These are phyloP conservation scores for Penicillium paneum DNA, from an alignment of 2,329 filamentous ascomycete species.

Conservation along the genomic window DNA sequence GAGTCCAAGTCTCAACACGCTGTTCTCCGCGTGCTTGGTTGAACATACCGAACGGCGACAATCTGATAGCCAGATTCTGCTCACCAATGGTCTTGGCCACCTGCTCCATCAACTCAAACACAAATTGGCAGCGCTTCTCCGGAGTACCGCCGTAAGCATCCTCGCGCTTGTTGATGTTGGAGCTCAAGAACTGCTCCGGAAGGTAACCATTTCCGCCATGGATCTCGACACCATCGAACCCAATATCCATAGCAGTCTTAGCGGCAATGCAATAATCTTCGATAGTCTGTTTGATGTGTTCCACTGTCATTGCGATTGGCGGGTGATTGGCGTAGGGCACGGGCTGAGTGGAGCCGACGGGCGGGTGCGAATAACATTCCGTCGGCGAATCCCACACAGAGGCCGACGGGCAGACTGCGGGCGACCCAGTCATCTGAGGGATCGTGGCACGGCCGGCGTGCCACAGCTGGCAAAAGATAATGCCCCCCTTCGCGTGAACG, in stretches of 20 bases:
- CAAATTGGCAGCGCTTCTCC: constrained; percentile 55
- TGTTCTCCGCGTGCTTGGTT: constrained; percentile 52
- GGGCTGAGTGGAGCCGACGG: constrained; percentile 34
- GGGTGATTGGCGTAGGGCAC: constrained; percentile 44
- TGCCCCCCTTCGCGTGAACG: constrained; percentile 51
- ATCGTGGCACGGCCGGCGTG: constrained; percentile 50
- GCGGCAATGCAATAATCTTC: constrained; percentile 47
- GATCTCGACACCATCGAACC: constrained; percentile 54
- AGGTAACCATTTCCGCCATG: constrained; percentile 53
- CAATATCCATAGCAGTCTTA: constrained; percentile 52
- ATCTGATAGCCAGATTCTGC: constrained; percentile 46
- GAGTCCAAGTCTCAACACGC: constrained; percentile 53
- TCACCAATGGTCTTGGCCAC: constrained; percentile 46
- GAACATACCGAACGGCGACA: constrained; percentile 52
- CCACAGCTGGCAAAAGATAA: constrained; percentile 44
- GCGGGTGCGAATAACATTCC: constrained; percentile 43
- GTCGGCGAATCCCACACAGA: constrained; percentile 47
- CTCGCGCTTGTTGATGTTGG: constrained; percentile 49
- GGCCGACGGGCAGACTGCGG: constrained; percentile 41
- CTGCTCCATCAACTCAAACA: constrained; percentile 52
- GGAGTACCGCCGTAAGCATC: constrained; percentile 53
- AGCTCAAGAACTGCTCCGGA: constrained; percentile 53
- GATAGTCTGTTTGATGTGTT: constrained; percentile 46
- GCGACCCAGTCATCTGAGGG: constrained; percentile 40
- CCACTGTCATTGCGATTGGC: constrained; percentile 46